These are phyloP conservation scores for Neostapfia colusana DNA, from an alignment of 176 grass and related monocot species.

Conservation along the genomic window DNA sequence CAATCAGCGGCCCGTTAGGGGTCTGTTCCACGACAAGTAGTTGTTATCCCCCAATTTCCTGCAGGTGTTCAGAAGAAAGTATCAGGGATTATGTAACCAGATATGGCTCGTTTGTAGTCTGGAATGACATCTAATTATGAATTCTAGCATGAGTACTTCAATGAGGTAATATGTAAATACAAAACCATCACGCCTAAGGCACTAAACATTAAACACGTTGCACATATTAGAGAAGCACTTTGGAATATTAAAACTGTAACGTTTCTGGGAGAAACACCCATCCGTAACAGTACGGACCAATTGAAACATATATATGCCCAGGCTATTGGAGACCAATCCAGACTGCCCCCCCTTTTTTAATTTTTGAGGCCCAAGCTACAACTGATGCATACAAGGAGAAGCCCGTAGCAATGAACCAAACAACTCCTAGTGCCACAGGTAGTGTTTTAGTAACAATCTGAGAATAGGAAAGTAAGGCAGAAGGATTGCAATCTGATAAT, in stretches of 20 bases:
- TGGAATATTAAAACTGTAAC: background rate
- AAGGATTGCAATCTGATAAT: background rate
- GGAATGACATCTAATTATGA: background rate
- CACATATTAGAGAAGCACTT: background rate
- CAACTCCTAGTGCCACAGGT: background rate
- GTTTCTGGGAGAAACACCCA: background rate
- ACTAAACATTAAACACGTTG: background rate
- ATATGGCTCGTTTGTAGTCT: background rate
- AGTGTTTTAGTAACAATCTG: background rate
- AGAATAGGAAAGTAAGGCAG: background rate
- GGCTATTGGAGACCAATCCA: background rate
- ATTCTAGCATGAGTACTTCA: background rate
- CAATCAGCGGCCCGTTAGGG: constrained; percentile 40
- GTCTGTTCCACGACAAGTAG: constrained; percentile 88
- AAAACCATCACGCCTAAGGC: background rate
- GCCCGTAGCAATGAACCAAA: background rate
- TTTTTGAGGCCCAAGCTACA: background rate
- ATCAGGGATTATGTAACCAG: constrained; percentile 32
- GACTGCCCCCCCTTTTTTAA: background rate
- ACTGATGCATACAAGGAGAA: background rate
- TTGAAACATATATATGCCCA: background rate
- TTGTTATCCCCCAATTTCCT: constrained; percentile 81
- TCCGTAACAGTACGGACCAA: background rate
- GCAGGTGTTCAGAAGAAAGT: constrained; percentile 16
- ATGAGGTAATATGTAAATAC: background rate